phyloP scores from a whole-genome alignment of 2,329 filamentous ascomycete species.

The Penicillium hordei region DNA sequence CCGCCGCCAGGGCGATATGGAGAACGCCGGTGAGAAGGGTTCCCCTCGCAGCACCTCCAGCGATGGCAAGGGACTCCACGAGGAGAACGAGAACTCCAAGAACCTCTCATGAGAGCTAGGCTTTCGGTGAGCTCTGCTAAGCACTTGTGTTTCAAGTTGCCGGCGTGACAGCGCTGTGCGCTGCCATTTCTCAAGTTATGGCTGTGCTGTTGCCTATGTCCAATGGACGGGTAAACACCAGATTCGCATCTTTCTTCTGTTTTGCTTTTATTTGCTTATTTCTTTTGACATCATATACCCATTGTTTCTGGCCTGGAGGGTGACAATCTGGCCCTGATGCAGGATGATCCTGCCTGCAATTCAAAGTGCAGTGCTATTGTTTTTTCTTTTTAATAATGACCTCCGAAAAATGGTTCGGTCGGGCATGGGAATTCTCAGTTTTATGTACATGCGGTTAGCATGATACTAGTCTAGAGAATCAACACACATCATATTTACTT shows the following conservation, averaged over 20 bases:
- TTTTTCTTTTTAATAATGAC: constrained; percentile 9
- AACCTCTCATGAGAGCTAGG: neutral
- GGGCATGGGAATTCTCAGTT: constrained; percentile 3
- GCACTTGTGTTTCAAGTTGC: neutral
- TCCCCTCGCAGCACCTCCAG: constrained; percentile 10
- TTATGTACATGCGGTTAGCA: constrained; percentile 1
- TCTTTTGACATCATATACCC: constrained; percentile 17
- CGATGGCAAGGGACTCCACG: constrained; percentile 16
- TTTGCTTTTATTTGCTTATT: constrained; percentile 1
- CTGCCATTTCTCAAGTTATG: constrained; percentile 11
- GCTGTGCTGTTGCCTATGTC: neutral
- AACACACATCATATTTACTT: neutral
- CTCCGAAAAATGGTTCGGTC: constrained; percentile 1
- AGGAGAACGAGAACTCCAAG: constrained; percentile 4
- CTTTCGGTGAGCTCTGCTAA: neutral
- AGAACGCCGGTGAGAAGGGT: constrained; percentile 27
- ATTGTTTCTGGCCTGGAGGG: constrained; percentile 13
- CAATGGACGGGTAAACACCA: neutral
- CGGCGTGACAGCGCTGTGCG: constrained; percentile 18
- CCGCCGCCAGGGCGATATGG: constrained; percentile 12
- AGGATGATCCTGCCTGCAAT: constrained; percentile 2
- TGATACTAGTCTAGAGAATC: neutral
- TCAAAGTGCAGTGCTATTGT: neutral
- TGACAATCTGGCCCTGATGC: neutral
- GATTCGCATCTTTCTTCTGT: constrained; percentile 6